These are phyloP conservation scores for Lactarius psammicola DNA, from an alignment of 768 basidiomycete genomes.

Conservation along the genomic window DNA sequence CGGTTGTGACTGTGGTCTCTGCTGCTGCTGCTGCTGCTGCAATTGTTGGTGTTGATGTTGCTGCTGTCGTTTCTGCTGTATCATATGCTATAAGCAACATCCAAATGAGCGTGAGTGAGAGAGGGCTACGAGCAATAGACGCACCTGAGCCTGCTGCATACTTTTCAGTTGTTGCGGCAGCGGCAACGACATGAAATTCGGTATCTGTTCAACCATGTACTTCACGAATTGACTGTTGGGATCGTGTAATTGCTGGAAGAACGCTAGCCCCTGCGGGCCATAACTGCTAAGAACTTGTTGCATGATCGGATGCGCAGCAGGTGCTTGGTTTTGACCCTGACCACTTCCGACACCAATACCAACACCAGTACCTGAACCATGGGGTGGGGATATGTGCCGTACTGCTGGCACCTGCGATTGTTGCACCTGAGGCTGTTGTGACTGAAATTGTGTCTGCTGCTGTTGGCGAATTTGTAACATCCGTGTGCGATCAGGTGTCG, in stretches of 20 bases:
- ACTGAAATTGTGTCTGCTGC: slow-evolving; percentile 22
- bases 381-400: slow-evolving; percentile 26
- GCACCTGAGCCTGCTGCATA: slow-evolving; percentile 28
- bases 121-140: neutral
- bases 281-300: slow-evolving; percentile 18
- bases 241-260: slow-evolving; percentile 28
- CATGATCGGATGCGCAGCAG: slow-evolving; percentile 5
- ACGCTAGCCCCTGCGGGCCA: slow-evolving; percentile 20
- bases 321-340: slow-evolving; percentile 13
- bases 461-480: slow-evolving; percentile 24
- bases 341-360: neutral
- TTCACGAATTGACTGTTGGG: slow-evolving; percentile 28
- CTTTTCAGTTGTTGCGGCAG: slow-evolving; percentile 20
- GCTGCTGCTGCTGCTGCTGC: slow-evolving; percentile 31
- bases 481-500: slow-evolving; percentile 17
- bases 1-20: slow-evolving; percentile 35
- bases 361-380: slow-evolving; percentile 12
- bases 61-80: slow-evolving; percentile 26
- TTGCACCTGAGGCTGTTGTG: slow-evolving; percentile 11
- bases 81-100: slow-evolving; percentile 7
- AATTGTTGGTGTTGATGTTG: slow-evolving; percentile 28
- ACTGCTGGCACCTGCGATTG: slow-evolving; percentile 10
- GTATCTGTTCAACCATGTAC: slow-evolving; percentile 27
- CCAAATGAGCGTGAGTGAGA: slow-evolving; percentile 6
- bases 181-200: slow-evolving; percentile 24